Conservation (phyloP, 2,329 filamentous ascomycete genomes). For the Cyphellophora attinorum region DNA sequence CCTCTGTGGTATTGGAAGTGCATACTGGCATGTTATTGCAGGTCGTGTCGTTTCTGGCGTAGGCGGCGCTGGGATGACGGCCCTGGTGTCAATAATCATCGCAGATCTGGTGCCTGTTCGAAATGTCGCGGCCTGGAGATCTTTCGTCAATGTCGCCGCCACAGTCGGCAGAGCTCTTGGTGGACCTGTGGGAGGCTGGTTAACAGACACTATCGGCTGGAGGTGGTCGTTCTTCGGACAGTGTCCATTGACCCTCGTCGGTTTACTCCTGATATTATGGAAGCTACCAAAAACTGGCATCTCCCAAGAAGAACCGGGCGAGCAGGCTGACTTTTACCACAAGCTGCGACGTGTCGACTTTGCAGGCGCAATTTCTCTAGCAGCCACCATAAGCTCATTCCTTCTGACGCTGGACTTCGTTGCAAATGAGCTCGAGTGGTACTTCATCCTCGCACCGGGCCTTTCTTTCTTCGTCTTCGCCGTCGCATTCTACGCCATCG, state of each 20-base stretch:
- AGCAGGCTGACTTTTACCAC: slow-evolving; percentile 5
- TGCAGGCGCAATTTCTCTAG: slow-evolving; percentile 41
- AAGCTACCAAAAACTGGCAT: slow-evolving; percentile 29
- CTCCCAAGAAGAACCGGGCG: slow-evolving; percentile 2
- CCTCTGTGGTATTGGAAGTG: slow-evolving; percentile 27
- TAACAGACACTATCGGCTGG: slow-evolving; percentile 57
- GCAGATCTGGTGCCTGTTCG: slow-evolving; percentile 38
- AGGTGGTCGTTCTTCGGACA: slow-evolving; percentile 54
- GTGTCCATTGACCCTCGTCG: slow-evolving; percentile 44
- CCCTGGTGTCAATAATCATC: slow-evolving; percentile 38
- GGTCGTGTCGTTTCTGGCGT: slow-evolving; percentile 32
- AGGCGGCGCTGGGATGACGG: slow-evolving; percentile 35
- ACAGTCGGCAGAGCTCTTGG: slow-evolving; percentile 42
- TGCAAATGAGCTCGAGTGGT: not conserved
- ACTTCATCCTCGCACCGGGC: not conserved
- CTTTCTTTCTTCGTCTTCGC: slow-evolving; percentile 7
- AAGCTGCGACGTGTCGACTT: slow-evolving; percentile 49
- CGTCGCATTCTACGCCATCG: slow-evolving; percentile 22
- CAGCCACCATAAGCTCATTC: slow-evolving; percentile 31
- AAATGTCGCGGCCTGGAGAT: slow-evolving; percentile 38
- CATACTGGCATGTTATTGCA: slow-evolving; percentile 27
- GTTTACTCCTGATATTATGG: slow-evolving; percentile 37
- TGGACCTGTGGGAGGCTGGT: slow-evolving; percentile 49
- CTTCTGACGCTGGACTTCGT: slow-evolving; percentile 41
- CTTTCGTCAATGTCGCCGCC: slow-evolving; percentile 42